Base-by-base conservation (phyloP, 192 early-diverging fungal genomes). In the Podila epigama region DNA sequence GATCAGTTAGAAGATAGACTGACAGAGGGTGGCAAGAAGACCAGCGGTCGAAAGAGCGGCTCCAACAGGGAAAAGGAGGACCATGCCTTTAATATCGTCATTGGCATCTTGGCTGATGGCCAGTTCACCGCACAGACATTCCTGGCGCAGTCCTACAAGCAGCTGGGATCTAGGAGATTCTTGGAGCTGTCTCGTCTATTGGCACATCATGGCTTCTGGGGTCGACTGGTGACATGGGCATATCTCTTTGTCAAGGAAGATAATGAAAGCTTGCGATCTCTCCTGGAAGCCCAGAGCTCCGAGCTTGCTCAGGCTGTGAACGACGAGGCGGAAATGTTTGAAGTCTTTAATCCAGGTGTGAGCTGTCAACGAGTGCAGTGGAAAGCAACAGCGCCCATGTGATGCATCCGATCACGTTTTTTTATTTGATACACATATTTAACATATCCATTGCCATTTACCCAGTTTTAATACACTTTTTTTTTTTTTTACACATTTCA, bases 241-340 rank as follows among this genome's bases (percentile, higher is more conserved):
- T 68, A 57, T 18, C 32, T 75, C 34, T 63, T 25, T 63, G 72
- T 68, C 9, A 42, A 57, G 42, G 72, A 75, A 29, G 72, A 75
- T 18, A 67, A 53, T 27, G 9, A 25, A 29, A 67, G 44, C 13
- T 54, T 75, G 5, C 27, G 44, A 27, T 1, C 8, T 18, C 65
- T 75, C 8, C 59, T 75, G 0, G 53, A 67, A 15, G 25, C 52
- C 11, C 64, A 62, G 8, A 40, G 52, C 18, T 20, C 37, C 5
- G 54, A 56, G 15, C 59, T 75, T 10, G 16, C 22, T 13, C 65
- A 68, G 53, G n/a, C 15, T 22, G 72, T 75, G 20, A 75, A 75
- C 39, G 72, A 75, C 44, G 72, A 75, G 32, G 72, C 72, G 20
- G 72, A 75, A 60, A 75, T 75, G 72, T 75, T 75, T 67, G 72